Conservation (phyloP, 148 eudicot genomes). For the Cornus florida region DNA sequence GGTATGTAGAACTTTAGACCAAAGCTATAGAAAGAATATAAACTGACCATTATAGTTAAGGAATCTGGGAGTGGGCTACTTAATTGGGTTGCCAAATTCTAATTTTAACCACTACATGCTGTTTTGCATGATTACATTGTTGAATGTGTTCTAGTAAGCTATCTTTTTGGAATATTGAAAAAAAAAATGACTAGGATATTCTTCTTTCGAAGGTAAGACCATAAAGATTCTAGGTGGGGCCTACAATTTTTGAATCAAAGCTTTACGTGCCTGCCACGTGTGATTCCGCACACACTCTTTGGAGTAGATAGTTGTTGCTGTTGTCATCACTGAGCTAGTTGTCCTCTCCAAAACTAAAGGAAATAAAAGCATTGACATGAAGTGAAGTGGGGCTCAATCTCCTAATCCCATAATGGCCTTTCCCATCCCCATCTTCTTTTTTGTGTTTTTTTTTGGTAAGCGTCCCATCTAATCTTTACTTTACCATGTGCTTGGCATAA, state of each 20-base stretch:
- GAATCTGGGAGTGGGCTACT: not conserved
- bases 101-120: not conserved
- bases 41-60: not conserved
- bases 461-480: not conserved
- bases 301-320: not conserved
- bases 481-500: no score
- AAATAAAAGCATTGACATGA: not conserved
- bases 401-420: not conserved
- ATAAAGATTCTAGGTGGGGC: not conserved
- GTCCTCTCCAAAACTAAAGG: constrained; percentile 12
- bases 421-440: not conserved
- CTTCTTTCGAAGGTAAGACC: not conserved
- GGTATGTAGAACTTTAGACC: constrained; percentile 11
- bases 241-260: not conserved
- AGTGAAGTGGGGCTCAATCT: constrained; percentile 2
- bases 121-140: constrained; percentile 1
- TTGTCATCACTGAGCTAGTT: constrained; percentile 5
- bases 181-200: not conserved
- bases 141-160: not conserved
- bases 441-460: no score
- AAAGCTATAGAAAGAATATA: not conserved
- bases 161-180: constrained; percentile 5
- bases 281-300: not conserved
- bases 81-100: not conserved
- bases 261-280: not conserved